phyloP scores from a whole-genome alignment of 2,329 filamentous ascomycete genomes.

The Colletotrichum tamarilloi region DNA sequence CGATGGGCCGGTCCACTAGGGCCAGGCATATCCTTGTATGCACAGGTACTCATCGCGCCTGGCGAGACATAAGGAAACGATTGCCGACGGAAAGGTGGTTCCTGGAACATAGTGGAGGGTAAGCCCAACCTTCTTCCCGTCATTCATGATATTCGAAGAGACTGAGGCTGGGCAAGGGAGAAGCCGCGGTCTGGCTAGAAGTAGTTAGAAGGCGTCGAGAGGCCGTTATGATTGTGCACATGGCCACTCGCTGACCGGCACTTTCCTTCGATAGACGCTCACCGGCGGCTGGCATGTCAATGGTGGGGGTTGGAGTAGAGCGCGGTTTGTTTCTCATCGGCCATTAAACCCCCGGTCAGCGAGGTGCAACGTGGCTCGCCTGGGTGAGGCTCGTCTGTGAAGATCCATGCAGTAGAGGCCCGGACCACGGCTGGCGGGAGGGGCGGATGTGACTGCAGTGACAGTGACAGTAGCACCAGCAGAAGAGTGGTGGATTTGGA shows the following conservation, averaged over 20 bases:
- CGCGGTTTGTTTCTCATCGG: constrained; percentile 27
- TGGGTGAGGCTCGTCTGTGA: constrained; percentile 35
- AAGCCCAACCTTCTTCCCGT: constrained; percentile 18
- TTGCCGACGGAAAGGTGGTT: constrained; percentile 32
- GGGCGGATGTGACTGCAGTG: constrained; percentile 31
- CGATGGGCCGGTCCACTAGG: constrained; percentile 29
- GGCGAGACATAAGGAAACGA: constrained; percentile 20
- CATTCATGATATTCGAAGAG: constrained; percentile 24
- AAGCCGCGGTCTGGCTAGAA: constrained; percentile 22
- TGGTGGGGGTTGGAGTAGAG: constrained; percentile 11
- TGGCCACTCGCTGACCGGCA: neutral
- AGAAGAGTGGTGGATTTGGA: constrained; percentile 21
- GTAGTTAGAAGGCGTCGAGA: constrained; percentile 4
- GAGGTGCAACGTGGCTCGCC: constrained; percentile 39
- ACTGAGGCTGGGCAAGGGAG: constrained; percentile 9
- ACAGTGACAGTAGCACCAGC: constrained; percentile 23
- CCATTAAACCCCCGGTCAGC: constrained; percentile 33
- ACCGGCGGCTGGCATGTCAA: neutral
- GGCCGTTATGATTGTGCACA: neutral
- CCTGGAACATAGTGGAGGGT: constrained; percentile 22
- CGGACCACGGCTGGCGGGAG: constrained; percentile 35
- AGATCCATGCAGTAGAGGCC: constrained; percentile 34
- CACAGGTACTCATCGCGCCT: constrained; percentile 9
- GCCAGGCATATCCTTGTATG: constrained; percentile 26
- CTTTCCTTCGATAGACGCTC: constrained; percentile 5